A percentile compares a stretch with the other conserved stretches of the same genome.
phyloP scores from a whole-genome alignment of 1,284 basidiomycete genomes.

The Papiliotrema fonsecae region DNA sequence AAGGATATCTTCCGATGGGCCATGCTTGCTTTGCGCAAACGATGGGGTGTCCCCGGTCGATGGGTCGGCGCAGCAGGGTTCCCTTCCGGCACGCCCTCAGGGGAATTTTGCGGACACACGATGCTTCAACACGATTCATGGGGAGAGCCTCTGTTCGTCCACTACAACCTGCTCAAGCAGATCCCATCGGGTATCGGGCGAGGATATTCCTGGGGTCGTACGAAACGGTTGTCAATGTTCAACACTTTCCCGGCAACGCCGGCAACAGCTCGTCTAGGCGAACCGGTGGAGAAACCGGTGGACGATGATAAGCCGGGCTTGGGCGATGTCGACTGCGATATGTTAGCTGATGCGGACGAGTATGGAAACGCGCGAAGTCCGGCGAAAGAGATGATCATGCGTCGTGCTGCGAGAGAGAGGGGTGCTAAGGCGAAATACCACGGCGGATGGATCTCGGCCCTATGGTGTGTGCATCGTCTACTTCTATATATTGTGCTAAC shows the following conservation, averaged over 20 bases:
- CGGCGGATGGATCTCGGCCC: constrained; percentile 42
- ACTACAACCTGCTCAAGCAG: constrained; percentile 52
- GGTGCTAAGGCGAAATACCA: constrained; percentile 46
- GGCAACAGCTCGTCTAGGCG: constrained; percentile 30
- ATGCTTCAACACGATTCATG: constrained; percentile 51
- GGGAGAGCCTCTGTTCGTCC: constrained; percentile 50
- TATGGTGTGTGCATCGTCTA: constrained; percentile 31
- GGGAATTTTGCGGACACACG: constrained; percentile 46
- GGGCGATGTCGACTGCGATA: constrained; percentile 49
- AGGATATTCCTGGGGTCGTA: constrained; percentile 47
- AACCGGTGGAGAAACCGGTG: constrained; percentile 22
- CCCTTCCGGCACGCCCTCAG: constrained; percentile 40
- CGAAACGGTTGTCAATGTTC: constrained; percentile 45
- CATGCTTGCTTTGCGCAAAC: constrained; percentile 50
- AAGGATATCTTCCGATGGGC: constrained; percentile 54
- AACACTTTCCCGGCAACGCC: constrained; percentile 31
- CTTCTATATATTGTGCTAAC: not conserved
- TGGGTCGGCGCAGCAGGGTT: constrained; percentile 49
- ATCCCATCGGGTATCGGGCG: constrained; percentile 46
- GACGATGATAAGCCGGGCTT: constrained; percentile 33
- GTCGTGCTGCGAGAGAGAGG: constrained; percentile 44
- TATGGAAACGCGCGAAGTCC: constrained; percentile 41
- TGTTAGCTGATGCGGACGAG: constrained; percentile 50
- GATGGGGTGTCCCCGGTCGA: constrained; percentile 52
- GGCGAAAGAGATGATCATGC: constrained; percentile 34